Conservation (phyloP, 805 yeast genomes). For the Metschnikowia arizonensis region DNA sequence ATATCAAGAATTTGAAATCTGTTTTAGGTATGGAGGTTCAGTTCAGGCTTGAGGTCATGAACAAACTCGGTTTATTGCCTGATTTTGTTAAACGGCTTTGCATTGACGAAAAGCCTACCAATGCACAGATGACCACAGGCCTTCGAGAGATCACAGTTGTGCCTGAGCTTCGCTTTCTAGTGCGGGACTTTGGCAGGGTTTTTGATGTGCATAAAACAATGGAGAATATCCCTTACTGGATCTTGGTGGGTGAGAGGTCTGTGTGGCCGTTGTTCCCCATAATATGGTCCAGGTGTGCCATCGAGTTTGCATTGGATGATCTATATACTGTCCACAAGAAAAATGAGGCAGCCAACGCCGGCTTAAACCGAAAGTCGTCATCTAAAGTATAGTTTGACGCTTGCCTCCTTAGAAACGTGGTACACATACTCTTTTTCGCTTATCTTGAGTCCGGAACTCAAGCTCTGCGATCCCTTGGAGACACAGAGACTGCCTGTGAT, state of each 20-base stretch:
- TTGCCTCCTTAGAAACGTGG: slow-evolving; percentile 52
- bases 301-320: slow-evolving; percentile 85
- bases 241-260: slow-evolving; percentile 82
- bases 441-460: slow-evolving; percentile 22
- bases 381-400: slow-evolving; percentile 42
- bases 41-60: slow-evolving; percentile 77
- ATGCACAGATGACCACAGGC: slow-evolving; percentile 62
- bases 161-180: slow-evolving; percentile 72
- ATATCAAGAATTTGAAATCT: slow-evolving; percentile 41
- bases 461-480: slow-evolving; percentile 49
- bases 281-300: slow-evolving; percentile 81
- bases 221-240: slow-evolving; percentile 84
- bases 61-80: slow-evolving; percentile 71
- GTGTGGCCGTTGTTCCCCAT: slow-evolving; percentile 90
- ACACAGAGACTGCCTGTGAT: slow-evolving; percentile 69
- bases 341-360: slow-evolving; percentile 10
- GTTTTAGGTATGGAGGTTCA: slow-evolving; percentile 73
- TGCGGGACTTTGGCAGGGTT: slow-evolving; percentile 68
- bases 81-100: slow-evolving; percentile 68
- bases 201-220: slow-evolving; percentile 68
- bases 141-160: slow-evolving; percentile 81
- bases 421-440: slow-evolving; percentile 63
- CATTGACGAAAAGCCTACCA: slow-evolving; percentile 73
- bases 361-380: slow-evolving; percentile 15
- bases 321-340: slow-evolving; percentile 47